Base-by-base conservation (phyloP, 495 filamentous ascomycete species). In the Hypomontagnella submonticulosa region DNA sequence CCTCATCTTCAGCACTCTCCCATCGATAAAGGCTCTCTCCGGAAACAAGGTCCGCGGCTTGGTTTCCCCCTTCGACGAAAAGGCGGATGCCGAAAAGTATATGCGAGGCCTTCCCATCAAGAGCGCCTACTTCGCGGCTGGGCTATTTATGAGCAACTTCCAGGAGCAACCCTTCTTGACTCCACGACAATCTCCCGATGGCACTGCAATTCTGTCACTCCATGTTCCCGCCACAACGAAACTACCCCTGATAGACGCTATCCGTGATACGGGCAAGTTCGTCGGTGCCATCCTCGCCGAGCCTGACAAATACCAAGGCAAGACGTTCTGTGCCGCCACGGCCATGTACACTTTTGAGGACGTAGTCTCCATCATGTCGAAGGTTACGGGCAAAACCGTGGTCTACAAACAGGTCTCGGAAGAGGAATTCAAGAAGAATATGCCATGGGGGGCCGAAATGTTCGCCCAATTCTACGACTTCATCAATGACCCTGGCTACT, bases 131-230 rank as follows among this genome's bases (percentile, higher is more conserved):
- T 61, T 76, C 59, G 60, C 67, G 0, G 70, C 70, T 0, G 83
- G 78, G 0, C 76, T 48, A 3, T 87, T 81, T 71, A 86, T 87
- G 81, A 66, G 82, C 61, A 85, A 84, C 52, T 80, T 79, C 48
- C 49, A 70, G 4, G 34, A 47, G 9, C 67, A 63, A 16, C 43
- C 71, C 7, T 77, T 75, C 49, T 42, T 76, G 16, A 58, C 56
- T 18, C 77, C 74, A 9, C 57, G 63, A 53, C 44, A 46, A 9
- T 52, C 56, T 19, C 10, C 49, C 3, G 79, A 78, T 55, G 76
- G 71, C 7, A 74, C 52, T 11, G 76, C 71, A 70, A 70, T 74
- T 13, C 11, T 80, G 19, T 16, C 73, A 11, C 67, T 70, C 20
- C 63, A 57, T 44, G 56, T 57, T 30, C 76, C 74, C 3, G 33